These are phyloP conservation scores for Puccinia horiana DNA, from an alignment of 1,284 basidiomycete genomes.

Conservation along the genomic window DNA sequence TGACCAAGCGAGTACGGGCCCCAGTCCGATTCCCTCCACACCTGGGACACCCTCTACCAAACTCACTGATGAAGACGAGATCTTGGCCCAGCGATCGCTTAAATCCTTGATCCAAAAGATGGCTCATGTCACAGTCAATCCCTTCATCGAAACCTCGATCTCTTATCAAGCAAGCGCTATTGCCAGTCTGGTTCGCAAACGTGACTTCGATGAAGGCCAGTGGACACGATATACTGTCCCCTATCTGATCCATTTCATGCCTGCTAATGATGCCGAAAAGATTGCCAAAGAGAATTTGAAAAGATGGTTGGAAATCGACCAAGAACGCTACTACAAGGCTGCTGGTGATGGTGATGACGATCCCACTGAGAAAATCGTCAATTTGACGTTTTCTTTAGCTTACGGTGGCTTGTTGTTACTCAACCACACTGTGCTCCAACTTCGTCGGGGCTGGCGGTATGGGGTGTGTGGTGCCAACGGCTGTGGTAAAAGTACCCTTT, in stretches of 20 bases:
- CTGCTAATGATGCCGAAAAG: slow-evolving; percentile 59
- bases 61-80: slow-evolving; percentile 53
- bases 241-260: slow-evolving; percentile 65
- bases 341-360: slow-evolving; percentile 74
- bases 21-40: slow-evolving; percentile 66
- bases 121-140: slow-evolving; percentile 55
- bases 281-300: slow-evolving; percentile 69
- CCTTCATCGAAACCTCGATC: slow-evolving; percentile 62
- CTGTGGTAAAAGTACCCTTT: slow-evolving; percentile 91
- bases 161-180: slow-evolving; percentile 74
- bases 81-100: slow-evolving; percentile 63
- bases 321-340: slow-evolving; percentile 62
- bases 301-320: slow-evolving; percentile 76
- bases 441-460: slow-evolving; percentile 87
- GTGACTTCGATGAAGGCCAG: slow-evolving; percentile 68
- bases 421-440: slow-evolving; percentile 88
- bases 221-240: slow-evolving; percentile 77
- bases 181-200: slow-evolving; percentile 72
- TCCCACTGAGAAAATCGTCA: slow-evolving; percentile 72
- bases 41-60: slow-evolving; percentile 58
- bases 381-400: slow-evolving; percentile 91
- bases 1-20: slow-evolving; percentile 27
- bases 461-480: slow-evolving; percentile 95
- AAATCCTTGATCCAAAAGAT: slow-evolving; percentile 59
- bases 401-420: slow-evolving; percentile 93